Percentiles rank a stretch among this genome's conserved stretches.
phyloP scores from a whole-genome alignment of 805 yeast species.

The Candida awuae region DNA sequence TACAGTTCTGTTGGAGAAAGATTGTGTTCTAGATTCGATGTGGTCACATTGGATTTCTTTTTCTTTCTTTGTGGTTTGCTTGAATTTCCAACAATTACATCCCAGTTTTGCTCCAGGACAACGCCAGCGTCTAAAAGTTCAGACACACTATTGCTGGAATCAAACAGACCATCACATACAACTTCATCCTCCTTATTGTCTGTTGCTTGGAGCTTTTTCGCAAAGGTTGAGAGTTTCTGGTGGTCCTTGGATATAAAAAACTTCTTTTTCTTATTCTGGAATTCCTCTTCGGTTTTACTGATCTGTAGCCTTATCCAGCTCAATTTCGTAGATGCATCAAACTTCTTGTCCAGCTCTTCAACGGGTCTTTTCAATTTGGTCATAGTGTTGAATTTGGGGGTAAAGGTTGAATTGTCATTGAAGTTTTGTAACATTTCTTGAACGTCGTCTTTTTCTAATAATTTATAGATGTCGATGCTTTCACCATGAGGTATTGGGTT shows the following conservation, averaged over 20 bases:
- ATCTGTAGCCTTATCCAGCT: constrained; percentile 27
- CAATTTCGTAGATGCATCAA: constrained; percentile 19
- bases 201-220: constrained; percentile 10
- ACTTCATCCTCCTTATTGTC: constrained; percentile 15
- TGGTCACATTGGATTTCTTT: background rate
- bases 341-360: constrained; percentile 22
- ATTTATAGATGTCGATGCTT: constrained; percentile 49
- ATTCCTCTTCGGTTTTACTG: constrained; percentile 22
- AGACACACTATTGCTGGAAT: constrained; percentile 9
- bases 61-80: background rate
- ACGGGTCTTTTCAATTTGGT: constrained; percentile 16
- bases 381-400: constrained; percentile 11
- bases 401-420: constrained; percentile 10
- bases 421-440: constrained; percentile 18
- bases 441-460: constrained; percentile 37
- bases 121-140: constrained; percentile 18
- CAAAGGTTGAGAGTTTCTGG: constrained; percentile 14
- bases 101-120: constrained; percentile 9
- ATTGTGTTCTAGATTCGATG: too few relatives aligned
- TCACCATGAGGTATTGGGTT: constrained; percentile 71
- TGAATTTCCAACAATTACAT: background rate
- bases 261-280: constrained; percentile 20
- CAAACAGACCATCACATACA: constrained; percentile 14
- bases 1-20: background rate
- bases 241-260: constrained; percentile 15